Evolutionary conservation across 2,329 filamentous ascomycete genomes (phyloP).

Genomic region (Colletotrichum shisoi): DNA sequence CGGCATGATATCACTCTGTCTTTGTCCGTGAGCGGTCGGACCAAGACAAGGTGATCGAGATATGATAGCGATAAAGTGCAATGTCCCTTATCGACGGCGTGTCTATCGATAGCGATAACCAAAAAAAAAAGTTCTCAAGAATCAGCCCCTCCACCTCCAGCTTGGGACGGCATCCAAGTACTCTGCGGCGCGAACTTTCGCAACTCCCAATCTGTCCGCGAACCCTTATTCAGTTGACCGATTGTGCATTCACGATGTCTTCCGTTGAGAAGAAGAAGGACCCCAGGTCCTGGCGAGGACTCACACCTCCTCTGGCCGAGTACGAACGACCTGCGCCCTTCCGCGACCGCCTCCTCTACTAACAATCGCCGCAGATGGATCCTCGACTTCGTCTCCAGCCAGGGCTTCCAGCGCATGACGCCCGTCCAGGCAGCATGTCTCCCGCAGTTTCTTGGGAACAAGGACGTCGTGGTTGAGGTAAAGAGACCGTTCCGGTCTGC

Average conservation of each 20-base stretch:
- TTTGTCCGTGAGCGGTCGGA: conserved; percentile 37
- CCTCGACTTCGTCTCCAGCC: conserved; percentile 79
- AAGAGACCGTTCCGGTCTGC: not conserved
- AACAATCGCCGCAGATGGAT: conserved; percentile 82
- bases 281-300: conserved; percentile 56
- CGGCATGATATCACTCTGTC: conserved; percentile 35
- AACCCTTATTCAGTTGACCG: not conserved
- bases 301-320: conserved; percentile 52
- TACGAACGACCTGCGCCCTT: conserved; percentile 11
- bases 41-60: conserved; percentile 21
- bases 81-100: not conserved
- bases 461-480: conserved; percentile 89
- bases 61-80: not conserved
- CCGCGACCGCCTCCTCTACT: conserved; percentile 70
- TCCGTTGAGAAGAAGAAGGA: conserved; percentile 55
- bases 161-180: conserved; percentile 9
- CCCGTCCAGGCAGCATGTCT: conserved; percentile 94
- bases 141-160: conserved; percentile 36
- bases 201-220: not conserved
- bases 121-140: conserved; percentile 36
- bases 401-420: conserved; percentile 88
- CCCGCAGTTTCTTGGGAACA: conserved; percentile 86
- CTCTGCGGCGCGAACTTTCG: conserved; percentile 5
- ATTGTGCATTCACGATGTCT: conserved; percentile 44
- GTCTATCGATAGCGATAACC: conserved; percentile 28